Evolutionary conservation across 192 early-diverging fungal species (phyloP).

Genomic region (Paraglomus brasilianum): DNA sequence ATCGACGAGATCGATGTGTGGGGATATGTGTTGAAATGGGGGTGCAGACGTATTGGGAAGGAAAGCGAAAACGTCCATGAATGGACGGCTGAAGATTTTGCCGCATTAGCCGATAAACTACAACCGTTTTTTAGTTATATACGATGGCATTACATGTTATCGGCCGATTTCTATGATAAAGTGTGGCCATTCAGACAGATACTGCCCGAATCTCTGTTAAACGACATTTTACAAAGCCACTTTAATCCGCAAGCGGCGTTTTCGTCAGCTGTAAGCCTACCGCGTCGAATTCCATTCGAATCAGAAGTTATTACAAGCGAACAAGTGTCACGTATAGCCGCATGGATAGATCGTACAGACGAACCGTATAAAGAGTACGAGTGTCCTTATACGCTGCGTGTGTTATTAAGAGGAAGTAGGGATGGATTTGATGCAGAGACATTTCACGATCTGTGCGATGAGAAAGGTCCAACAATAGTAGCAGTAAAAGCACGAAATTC

Average conservation of each 20-base stretch:
- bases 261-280: background rate
- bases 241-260: background rate
- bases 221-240: constrained; percentile 1
- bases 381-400: background rate
- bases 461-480: background rate
- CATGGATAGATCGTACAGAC: constrained; percentile 1
- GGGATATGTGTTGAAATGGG: constrained; percentile 8
- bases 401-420: constrained; percentile 8
- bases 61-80: background rate
- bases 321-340: background rate
- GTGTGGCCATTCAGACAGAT: constrained; percentile 5
- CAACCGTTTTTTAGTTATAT: background rate
- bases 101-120: background rate
- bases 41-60: background rate
- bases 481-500: background rate
- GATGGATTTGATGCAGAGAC: background rate
- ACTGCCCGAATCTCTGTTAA: background rate
- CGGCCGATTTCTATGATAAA: background rate
- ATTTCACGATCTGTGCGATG: constrained; percentile 7
- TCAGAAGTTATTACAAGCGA: background rate
- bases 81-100: background rate
- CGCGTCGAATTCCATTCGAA: background rate
- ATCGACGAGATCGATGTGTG: constrained; percentile 7
- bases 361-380: background rate
- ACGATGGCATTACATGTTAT: constrained; percentile 2